phyloP scores from a whole-genome alignment of 2,329 filamentous ascomycete species.

The Leptographium procerum region DNA sequence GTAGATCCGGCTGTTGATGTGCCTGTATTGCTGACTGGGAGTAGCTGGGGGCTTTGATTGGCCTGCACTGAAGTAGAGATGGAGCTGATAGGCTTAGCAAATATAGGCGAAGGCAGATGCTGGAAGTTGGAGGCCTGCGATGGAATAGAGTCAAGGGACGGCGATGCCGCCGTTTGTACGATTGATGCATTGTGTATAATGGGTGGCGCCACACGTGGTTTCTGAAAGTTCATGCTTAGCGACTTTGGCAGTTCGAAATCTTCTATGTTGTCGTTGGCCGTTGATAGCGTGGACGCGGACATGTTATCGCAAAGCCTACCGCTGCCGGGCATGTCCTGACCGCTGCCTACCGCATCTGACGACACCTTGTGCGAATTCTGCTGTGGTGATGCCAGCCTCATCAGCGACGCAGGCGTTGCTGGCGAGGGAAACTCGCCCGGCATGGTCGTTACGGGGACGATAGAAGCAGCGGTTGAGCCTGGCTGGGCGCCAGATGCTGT shows the following conservation, averaged over 20 bases:
- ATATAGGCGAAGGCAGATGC: constrained; percentile 34
- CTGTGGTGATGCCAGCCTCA: constrained; percentile 55
- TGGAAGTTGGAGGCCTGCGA: constrained; percentile 41
- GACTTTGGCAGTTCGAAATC: constrained; percentile 64
- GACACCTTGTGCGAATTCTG: constrained; percentile 16
- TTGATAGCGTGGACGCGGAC: neutral
- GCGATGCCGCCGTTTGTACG: constrained; percentile 12
- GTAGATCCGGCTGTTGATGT: neutral
- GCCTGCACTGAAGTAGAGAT: constrained; percentile 35
- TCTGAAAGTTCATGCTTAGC: constrained; percentile 35
- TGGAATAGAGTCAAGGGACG: constrained; percentile 24
- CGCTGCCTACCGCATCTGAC: constrained; percentile 10
- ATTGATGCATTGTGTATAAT: constrained; percentile 27
- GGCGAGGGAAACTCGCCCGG: constrained; percentile 40
- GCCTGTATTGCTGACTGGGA: constrained; percentile 31
- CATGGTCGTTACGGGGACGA: constrained; percentile 7
- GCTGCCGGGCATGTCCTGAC: constrained; percentile 23
- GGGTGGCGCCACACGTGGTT: constrained; percentile 35
- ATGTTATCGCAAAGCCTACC: constrained; percentile 1
- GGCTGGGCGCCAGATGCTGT: neutral
- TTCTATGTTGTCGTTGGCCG: constrained; percentile 41
- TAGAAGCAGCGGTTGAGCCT: neutral
- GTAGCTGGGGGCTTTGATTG: constrained; percentile 54
- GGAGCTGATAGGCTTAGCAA: constrained; percentile 23
- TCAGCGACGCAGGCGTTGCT: constrained; percentile 78